Evolutionary conservation across 805 yeast species (phyloP), one percentile per base, ranked within the genome.

Genomic region (Zygoascus bituminiphila): DNA sequence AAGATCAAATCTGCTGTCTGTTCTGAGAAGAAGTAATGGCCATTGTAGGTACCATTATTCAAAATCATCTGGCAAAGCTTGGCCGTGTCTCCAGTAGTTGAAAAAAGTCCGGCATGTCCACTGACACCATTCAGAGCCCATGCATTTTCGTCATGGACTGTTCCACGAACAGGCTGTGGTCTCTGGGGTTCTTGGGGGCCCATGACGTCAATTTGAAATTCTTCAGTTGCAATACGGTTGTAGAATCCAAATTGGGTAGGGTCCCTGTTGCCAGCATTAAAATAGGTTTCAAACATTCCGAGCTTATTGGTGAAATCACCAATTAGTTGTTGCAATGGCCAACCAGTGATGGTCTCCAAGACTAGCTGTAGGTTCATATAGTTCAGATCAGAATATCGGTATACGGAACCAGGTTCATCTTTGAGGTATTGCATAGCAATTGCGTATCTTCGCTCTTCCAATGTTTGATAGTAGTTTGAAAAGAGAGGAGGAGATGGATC

Each of bases 111-210:
- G 15, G 53, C 53, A 43, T 50, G 53, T 7, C 53, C 53, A 10
- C 42, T 19, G 22, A 50, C 48, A 12, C 55, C 53, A 15, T 35
- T 45, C 5, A 46, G 33, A 9, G 39, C 26, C 23, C 26, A 50
- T 1, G 55, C 55, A 15, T 52, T 50, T 35, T 52, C 55, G 40
- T 52, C 55, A 36, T 50, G 53, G n/a, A 50, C 53, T 19, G 26
- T 26, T 21, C 55, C 55, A 21, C 53, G 12, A 24, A 52, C 53
- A 4, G 55, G 55, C 26, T 52, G 53, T 5, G 45, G 42, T 12
- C 55, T 20, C 41, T 41, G 46, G n/a, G 36, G 44, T n/a, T 45
- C 39, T 2, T 36, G 41, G 8, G 21, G 23, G 23, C 45, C 45
- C 33, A 47, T n/a, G 15, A 42, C 53, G 24, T 6, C 41, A 2